Evolutionary conservation across 768 basidiomycete species (phyloP).

Genomic region (Mycena venus): DNA sequence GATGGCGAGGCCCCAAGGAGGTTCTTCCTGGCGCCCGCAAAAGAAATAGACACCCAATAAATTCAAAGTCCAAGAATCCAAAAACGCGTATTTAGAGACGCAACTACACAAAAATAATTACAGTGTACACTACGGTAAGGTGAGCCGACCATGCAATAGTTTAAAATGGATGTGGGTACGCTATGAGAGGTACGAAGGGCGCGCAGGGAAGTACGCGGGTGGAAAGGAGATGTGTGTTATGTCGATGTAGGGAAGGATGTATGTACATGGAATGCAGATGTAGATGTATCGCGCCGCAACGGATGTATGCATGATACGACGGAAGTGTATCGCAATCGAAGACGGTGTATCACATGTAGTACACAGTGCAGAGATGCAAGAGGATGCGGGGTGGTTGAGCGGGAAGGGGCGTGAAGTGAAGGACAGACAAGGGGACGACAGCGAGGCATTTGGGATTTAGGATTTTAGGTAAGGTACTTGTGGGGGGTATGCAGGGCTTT

Average conservation of each 20-base stretch:
- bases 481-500: no score
- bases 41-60: no score
- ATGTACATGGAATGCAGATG: not conserved
- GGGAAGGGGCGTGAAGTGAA: not conserved
- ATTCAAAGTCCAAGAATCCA: not conserved
- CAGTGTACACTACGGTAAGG: not conserved
- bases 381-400: not conserved
- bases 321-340: not conserved
- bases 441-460: not conserved
- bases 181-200: not conserved
- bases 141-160: not conserved
- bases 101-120: conserved; percentile 5
- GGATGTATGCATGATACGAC: not conserved
- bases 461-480: not conserved
- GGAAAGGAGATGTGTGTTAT: not conserved
- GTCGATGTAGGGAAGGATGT: not conserved
- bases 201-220: not conserved
- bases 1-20: no score
- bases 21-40: no score
- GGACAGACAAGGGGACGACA: not conserved
- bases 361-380: not conserved
- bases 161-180: not conserved
- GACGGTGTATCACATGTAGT: no score
- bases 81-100: conserved; percentile 15
- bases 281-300: not conserved